A percentile compares a stretch with the other conserved stretches of the same genome.
Evolutionary conservation across 768 basidiomycete genomes (phyloP).

Genomic region (Lyophyllum semitale): DNA sequence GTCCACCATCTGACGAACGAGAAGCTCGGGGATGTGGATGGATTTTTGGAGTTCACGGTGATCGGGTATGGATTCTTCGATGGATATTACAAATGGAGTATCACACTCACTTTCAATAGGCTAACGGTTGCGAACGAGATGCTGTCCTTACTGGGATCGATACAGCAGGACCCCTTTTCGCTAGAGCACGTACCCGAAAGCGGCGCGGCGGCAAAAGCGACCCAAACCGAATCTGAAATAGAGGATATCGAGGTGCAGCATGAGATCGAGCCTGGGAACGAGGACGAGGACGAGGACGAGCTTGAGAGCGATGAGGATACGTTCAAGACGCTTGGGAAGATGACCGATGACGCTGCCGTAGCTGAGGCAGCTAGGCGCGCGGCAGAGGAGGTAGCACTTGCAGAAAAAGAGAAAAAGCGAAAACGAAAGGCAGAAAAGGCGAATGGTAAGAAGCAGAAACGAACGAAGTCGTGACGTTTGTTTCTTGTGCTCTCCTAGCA

Average conservation of each 20-base stretch:
- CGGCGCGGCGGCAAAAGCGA: constrained; percentile 10
- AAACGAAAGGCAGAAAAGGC: constrained; percentile 15
- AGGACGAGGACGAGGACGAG: constrained; percentile 23
- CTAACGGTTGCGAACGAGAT: constrained; percentile 91
- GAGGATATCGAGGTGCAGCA: constrained; percentile 21
- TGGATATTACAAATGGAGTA: not conserved
- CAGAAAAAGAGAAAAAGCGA: constrained; percentile 23
- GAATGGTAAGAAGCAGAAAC: constrained; percentile 17
- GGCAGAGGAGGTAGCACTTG: constrained; percentile 21
- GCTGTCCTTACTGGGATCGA: constrained; percentile 85
- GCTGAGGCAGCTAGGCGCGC: constrained; percentile 26
- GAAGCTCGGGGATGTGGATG: constrained; percentile 66
- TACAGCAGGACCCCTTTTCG: constrained; percentile 77
- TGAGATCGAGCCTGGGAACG: constrained; percentile 15
- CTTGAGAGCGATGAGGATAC: constrained; percentile 28
- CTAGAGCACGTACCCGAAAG: constrained; percentile 47
- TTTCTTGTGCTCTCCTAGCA: not conserved
- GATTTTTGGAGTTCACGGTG: constrained; percentile 80
- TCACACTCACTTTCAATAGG: constrained; percentile 38
- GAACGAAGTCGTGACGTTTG: constrained; percentile 5
- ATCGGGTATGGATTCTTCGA: constrained; percentile 63
- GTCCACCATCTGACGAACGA: constrained; percentile 70
- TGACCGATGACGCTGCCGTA: constrained; percentile 23
- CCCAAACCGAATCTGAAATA: constrained; percentile 17
- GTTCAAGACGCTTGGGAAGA: constrained; percentile 25